Percentiles rank a stretch among this genome's conserved stretches.
Conservation (phyloP, 257 asterid species). For the Mentha longifolia region DNA sequence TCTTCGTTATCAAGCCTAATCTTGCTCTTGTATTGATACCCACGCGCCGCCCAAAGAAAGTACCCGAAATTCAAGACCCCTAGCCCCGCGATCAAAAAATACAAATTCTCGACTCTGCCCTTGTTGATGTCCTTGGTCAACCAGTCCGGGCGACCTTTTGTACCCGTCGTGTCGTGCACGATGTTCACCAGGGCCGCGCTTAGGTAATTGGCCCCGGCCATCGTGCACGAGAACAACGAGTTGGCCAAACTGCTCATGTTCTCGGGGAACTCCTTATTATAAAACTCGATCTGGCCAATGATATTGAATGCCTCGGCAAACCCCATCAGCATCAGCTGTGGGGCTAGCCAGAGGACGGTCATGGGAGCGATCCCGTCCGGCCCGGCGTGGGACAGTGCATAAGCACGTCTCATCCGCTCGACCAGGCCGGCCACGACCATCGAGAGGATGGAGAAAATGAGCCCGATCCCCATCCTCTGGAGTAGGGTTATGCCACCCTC, state of each 20-base stretch:
- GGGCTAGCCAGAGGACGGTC: conserved; percentile 81
- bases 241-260: conserved; percentile 85
- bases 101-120: conserved; percentile 68
- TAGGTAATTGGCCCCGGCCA: conserved; percentile 69
- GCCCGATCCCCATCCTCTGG: conserved; percentile 83
- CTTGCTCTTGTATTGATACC: conserved; percentile 65
- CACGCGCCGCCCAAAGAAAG: conserved; percentile 57
- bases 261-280: conserved; percentile 84
- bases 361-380: conserved; percentile 57
- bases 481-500: conserved; percentile 82
- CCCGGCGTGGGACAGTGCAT: conserved; percentile 38
- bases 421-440: conserved; percentile 73
- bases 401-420: conserved; percentile 60
- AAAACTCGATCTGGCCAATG: conserved; percentile 83
- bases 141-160: conserved; percentile 72
- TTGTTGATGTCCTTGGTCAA: conserved; percentile 62
- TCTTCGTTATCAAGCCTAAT: conserved; percentile 37
- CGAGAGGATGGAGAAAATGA: conserved; percentile 62
- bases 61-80: conserved; percentile 67
- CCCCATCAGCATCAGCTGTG: conserved; percentile 88
- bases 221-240: conserved; percentile 67
- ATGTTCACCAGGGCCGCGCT: conserved; percentile 64
- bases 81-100: conserved; percentile 63
- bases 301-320: conserved; percentile 84
- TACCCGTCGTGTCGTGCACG: conserved; percentile 63